These are phyloP conservation scores for Paraurostyla sp. DNA, from an alignment of 73 alveolate species.

Conservation along the genomic window DNA sequence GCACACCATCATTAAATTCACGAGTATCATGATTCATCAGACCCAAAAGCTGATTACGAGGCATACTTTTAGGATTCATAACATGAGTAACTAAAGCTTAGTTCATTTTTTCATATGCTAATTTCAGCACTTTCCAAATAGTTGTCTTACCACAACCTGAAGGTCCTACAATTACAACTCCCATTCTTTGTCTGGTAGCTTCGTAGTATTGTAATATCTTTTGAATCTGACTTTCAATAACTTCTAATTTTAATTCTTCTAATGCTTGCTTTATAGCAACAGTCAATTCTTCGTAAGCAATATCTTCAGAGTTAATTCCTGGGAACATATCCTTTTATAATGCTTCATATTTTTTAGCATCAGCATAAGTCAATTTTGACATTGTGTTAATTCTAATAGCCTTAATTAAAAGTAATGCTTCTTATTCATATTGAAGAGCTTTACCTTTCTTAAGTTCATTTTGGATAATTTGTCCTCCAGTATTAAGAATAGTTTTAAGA, in stretches of 20 bases:
- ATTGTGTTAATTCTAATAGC: conserved; percentile 99
- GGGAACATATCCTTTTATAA: conserved; percentile 97
- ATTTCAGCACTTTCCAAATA: conserved; percentile 98
- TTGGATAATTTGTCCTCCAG: conserved; percentile 98
- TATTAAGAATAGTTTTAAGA: conserved; percentile 98
- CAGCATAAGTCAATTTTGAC: conserved; percentile 99
- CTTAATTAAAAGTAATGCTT: conserved; percentile 91
- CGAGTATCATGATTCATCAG: conserved; percentile 99
- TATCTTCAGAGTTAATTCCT: conserved; percentile 95
- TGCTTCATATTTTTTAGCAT: conserved; percentile 93
- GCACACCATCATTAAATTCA: conserved; percentile 99
- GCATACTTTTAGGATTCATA: conserved; percentile 99
- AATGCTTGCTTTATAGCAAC: conserved; percentile 95
- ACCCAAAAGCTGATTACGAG: conserved; percentile 98
- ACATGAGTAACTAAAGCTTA: conserved; percentile 92
- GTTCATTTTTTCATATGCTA: conserved; percentile 97
- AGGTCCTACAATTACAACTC: conserved; percentile 99
- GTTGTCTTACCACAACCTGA: conserved; percentile 99
- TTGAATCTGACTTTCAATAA: conserved; percentile 94
- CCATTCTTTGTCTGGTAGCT: conserved; percentile 99
- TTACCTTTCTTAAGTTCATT: conserved; percentile 92
- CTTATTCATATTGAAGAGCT: conserved; percentile 82
- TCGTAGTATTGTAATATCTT: conserved; percentile 99
- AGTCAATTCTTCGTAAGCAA: conserved; percentile 97
- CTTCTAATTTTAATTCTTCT: conserved; percentile 92